These are phyloP conservation scores for Hawksworthiomyces lignivorus DNA, from an alignment of 2,329 filamentous ascomycete genomes.

Conservation along the genomic window DNA sequence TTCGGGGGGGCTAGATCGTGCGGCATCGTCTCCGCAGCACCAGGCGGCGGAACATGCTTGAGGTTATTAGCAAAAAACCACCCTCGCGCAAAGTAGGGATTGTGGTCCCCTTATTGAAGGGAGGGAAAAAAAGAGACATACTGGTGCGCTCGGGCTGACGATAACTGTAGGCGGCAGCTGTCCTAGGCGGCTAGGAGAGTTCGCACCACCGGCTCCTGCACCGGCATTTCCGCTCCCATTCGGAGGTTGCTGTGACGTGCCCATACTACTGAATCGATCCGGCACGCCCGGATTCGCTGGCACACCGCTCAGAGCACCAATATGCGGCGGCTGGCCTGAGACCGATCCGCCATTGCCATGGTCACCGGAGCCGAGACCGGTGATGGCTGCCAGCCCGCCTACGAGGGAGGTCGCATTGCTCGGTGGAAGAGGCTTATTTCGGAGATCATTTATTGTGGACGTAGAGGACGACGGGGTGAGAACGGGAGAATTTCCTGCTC, in stretches of 20 bases:
- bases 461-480: slow-evolving; percentile 83
- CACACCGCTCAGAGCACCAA: slow-evolving; percentile 22
- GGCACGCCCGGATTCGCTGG: slow-evolving; percentile 24
- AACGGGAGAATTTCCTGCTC: slow-evolving; percentile 50
- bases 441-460: slow-evolving; percentile 74
- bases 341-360: slow-evolving; percentile 11
- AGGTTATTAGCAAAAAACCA: too few relatives aligned
- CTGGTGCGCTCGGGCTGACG: slow-evolving; percentile 88
- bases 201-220: slow-evolving; percentile 38
- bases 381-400: slow-evolving; percentile 31
- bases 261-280: slow-evolving; percentile 30
- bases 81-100: too few relatives aligned
- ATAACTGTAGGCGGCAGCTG: slow-evolving; percentile 77
- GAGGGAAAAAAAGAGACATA: slow-evolving; percentile 26
- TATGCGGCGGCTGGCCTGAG: slow-evolving; percentile 31
- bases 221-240: slow-evolving; percentile 31
- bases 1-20: slow-evolving; percentile 93
- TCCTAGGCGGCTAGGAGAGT: slow-evolving; percentile 56
- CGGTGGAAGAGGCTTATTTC: slow-evolving; percentile 69
- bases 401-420: slow-evolving; percentile 38
- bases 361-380: slow-evolving; percentile 1
- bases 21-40: slow-evolving; percentile 94
- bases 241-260: slow-evolving; percentile 30
- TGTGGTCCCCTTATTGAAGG: slow-evolving; percentile 11
- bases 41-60: slow-evolving; percentile 85